Base-by-base conservation (phyloP, 1,139 yeast species). In the Kodamaea arcana region DNA sequence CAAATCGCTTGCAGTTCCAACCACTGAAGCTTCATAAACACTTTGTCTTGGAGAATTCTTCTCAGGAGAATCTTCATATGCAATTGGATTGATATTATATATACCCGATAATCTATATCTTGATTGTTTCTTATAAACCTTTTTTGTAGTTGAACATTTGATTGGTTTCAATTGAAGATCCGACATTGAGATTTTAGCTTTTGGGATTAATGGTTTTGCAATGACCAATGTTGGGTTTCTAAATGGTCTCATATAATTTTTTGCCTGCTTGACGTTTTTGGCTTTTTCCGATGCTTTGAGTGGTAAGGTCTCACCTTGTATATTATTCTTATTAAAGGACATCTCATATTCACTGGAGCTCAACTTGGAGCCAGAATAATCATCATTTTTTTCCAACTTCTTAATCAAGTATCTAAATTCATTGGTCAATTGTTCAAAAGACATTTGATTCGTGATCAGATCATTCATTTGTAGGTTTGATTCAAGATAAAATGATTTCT, bases 391-490 rank as follows among this genome's bases (percentile, higher is more conserved):
- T 24, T 36, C 42, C 12, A 46, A 27, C 24, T 28, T 42, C 33
- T 40, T 39, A 38, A 52, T 38, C 30, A 54, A 41, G 32, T 38
- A 36, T 14, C 43, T 36, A 36, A 42, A 77, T 47, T 79, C 85
- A 29, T 60, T 51, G 25, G 62, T 54, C 31, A 80, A 48, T 40
- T 73, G 75, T 32, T 70, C 75, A 41, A 74, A 63, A 1, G 79
- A 70, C 58, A 72, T 54, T 56, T 71, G 42, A 65, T 72, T 50
- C 62, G 72, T 64, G 32, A 57, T 40, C 16, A 29, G 27, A 44
- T 67, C 74, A 38, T 62, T 64, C 30, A 50, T 35, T 15, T 45
- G 48, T 30, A 67, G 36, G 34, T 56, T 62, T 7, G 65, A 53
- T 42, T 68, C 73, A 29, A 69, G 54, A 36, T 58, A 55, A 36